Conservation (phyloP, 2,329 filamentous ascomycete species). For the Calonectria pauciramosa region DNA sequence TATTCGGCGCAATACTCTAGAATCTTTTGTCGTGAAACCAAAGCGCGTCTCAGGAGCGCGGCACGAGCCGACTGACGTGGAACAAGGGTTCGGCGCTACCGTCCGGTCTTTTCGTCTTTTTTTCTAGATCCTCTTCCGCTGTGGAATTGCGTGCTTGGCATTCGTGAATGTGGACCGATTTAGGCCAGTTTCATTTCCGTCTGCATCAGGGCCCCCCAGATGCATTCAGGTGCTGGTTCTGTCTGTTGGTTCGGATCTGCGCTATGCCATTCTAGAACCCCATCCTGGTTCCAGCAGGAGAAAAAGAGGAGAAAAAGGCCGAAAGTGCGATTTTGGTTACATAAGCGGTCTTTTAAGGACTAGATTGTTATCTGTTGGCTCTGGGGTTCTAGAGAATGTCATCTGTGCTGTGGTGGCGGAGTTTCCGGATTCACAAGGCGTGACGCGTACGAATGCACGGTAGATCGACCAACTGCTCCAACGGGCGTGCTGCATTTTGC, state of each 20-base stretch:
- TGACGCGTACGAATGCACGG: background rate
- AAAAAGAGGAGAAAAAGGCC: background rate
- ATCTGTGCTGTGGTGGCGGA: background rate
- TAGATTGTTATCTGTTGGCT: background rate
- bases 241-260: background rate
- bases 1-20: background rate
- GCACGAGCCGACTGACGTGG: background rate
- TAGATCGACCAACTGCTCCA: background rate
- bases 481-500: background rate
- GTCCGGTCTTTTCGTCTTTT: background rate
- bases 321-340: background rate
- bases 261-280: background rate
- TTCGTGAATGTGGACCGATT: background rate
- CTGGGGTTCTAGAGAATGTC: background rate
- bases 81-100: background rate
- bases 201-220: background rate
- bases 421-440: background rate
- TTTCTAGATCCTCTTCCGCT: background rate
- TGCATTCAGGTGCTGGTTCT: background rate
- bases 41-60: background rate
- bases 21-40: background rate
- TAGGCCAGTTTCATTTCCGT: background rate
- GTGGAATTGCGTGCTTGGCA: background rate
- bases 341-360: background rate
- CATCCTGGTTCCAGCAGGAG: background rate